Evolutionary conservation across 2,329 filamentous ascomycete genomes (phyloP).

Genomic region (Fusarium albosuccineum): DNA sequence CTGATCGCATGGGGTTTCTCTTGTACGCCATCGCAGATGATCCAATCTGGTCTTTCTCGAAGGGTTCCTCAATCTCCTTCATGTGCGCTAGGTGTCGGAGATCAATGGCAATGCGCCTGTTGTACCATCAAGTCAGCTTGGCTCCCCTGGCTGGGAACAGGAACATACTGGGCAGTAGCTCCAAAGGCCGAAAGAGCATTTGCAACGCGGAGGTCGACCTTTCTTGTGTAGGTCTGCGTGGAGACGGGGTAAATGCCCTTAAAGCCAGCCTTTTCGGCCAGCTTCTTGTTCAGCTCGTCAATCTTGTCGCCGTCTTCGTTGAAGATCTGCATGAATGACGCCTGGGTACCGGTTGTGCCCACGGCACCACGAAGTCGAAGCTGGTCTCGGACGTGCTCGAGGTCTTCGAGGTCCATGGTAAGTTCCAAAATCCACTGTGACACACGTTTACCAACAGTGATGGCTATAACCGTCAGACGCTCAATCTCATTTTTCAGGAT

Average conservation of each 20-base stretch:
- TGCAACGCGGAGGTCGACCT: constrained; percentile 80
- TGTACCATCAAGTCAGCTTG: background rate
- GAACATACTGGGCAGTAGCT: constrained; percentile 72
- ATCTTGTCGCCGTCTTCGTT: constrained; percentile 20
- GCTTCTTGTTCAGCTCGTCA: constrained; percentile 22
- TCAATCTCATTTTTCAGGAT: no score
- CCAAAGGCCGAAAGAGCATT: constrained; percentile 84
- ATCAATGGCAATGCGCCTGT: constrained; percentile 71
- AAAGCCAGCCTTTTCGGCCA: constrained; percentile 29
- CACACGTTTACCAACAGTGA: constrained; percentile 28
- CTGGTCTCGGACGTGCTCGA: constrained; percentile 28
- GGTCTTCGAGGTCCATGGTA: constrained; percentile 27
- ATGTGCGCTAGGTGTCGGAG: constrained; percentile 79
- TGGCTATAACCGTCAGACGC: background rate
- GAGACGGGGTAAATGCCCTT: constrained; percentile 28
- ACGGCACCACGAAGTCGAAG: constrained; percentile 27
- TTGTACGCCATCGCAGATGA: constrained; percentile 28
- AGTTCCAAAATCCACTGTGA: constrained; percentile 37
- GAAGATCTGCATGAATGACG: constrained; percentile 30
- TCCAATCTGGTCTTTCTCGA: constrained; percentile 14
- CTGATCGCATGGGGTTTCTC: constrained; percentile 30
- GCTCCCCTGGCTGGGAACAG: background rate
- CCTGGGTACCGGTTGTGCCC: constrained; percentile 36
- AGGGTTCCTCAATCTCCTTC: constrained; percentile 83
- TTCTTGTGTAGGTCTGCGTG: constrained; percentile 66